A percentile compares a stretch with the other conserved stretches of the same genome.
Evolutionary conservation across 306 rosid genomes (phyloP).

Genomic region (Lathyrus sativus): DNA sequence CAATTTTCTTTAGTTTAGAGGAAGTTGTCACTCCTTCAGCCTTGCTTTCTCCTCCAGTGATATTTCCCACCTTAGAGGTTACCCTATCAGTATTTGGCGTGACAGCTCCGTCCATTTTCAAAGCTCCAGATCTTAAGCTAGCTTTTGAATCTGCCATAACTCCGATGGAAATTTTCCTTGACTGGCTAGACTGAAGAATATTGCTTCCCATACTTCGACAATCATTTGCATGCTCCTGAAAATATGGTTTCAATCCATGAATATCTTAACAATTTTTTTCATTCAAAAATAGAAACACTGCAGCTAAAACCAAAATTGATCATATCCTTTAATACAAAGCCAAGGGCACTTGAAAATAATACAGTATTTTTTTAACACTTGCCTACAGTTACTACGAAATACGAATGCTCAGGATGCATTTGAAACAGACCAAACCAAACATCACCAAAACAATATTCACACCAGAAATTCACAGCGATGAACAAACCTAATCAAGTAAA

Average conservation of each 20-base stretch:
- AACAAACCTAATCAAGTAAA: constrained; percentile 29
- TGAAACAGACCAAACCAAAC: constrained; percentile 25
- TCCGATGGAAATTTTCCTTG: constrained; percentile 92
- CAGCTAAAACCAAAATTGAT: constrained; percentile 21
- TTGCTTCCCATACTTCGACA: constrained; percentile 70
- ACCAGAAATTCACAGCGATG: constrained; percentile 9
- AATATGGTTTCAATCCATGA: constrained; percentile 35
- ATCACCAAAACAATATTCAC: constrained; percentile 3
- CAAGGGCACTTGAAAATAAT: neutral
- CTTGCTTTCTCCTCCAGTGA: constrained; percentile 42
- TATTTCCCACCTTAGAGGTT: constrained; percentile 43
- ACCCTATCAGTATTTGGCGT: constrained; percentile 49
- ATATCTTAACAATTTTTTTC: constrained; percentile 3
- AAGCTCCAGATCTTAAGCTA: constrained; percentile 45
- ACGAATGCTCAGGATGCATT: constrained; percentile 10
- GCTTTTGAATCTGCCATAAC: constrained; percentile 62
- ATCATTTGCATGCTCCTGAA: constrained; percentile 63
- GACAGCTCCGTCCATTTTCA: constrained; percentile 45
- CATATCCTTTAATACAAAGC: neutral
- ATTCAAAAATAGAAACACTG: constrained; percentile 20
- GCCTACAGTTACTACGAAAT: neutral
- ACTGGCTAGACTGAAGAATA: constrained; percentile 64
- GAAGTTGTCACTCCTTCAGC: constrained; percentile 45
- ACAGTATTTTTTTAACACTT: neutral
- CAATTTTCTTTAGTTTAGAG: constrained; percentile 44